These are phyloP conservation scores for Aspergillus fructus DNA, from an alignment of 2,329 filamentous ascomycete species.

Conservation along the genomic window DNA sequence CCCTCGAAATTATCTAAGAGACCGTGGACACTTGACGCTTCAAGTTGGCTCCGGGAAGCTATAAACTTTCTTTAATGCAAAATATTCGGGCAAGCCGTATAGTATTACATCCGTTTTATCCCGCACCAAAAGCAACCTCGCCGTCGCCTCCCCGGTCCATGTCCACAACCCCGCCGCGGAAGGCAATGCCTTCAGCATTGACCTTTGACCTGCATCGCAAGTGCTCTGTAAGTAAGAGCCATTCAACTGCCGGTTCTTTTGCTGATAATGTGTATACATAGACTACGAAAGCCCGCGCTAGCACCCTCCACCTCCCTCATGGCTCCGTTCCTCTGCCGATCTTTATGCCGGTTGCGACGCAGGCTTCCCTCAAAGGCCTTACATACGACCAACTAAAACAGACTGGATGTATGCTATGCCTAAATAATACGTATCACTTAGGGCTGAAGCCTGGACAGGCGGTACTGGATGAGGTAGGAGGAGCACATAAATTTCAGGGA, in stretches of 20 bases:
- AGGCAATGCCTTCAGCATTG: constrained; percentile 59
- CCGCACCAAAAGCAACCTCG: neutral
- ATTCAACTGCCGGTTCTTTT: neutral
- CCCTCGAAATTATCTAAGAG: neutral
- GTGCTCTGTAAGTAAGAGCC: constrained; percentile 66
- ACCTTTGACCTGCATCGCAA: constrained; percentile 74
- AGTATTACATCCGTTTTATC: neutral
- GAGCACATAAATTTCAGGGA: constrained; percentile 90
- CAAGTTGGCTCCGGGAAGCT: neutral
- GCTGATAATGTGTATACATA: constrained; percentile 37
- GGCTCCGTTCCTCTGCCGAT: constrained; percentile 85
- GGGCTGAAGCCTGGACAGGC: constrained; percentile 93
- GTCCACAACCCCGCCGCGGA: constrained; percentile 30
- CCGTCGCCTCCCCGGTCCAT: constrained; percentile 20
- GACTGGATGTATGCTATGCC: constrained; percentile 82
- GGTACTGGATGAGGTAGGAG: constrained; percentile 80
- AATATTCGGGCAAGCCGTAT: neutral
- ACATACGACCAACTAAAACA: constrained; percentile 90
- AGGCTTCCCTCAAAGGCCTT: constrained; percentile 90
- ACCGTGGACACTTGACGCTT: neutral
- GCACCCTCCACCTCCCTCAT: constrained; percentile 84
- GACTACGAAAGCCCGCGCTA: constrained; percentile 93
- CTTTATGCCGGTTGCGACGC: constrained; percentile 98
- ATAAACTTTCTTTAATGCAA: constrained; percentile 13
- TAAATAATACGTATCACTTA: constrained; percentile 98